Evolutionary conservation across 2,329 filamentous ascomycete genomes (phyloP), one percentile per base, ranked within the genome.

Genomic region (Clonostachys rhizophaga): DNA sequence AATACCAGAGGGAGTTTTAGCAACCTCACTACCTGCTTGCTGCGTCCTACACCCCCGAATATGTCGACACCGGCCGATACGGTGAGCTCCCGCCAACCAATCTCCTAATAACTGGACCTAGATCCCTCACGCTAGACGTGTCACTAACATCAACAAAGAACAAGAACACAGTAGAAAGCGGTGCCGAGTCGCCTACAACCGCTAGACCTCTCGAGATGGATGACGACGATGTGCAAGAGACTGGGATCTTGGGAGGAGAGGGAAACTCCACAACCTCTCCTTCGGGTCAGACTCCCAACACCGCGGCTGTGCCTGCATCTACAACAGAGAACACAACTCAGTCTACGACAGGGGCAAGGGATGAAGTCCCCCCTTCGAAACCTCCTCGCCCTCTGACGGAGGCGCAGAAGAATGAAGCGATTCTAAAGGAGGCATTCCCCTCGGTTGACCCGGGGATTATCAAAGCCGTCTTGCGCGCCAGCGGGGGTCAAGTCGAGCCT

Each of bases 381-480:
- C 91, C 91, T 34, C 91, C 91, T 34, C 83, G 91, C 49, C 92
- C 92, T 42, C 60, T 89, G 59, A 89, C 82, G 53, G 86, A 94
- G 52, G 79, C 86, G 50, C 86, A 95, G 66, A 87, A 95, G 71
- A 91, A 90, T 43, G 87, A 92, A 67, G 81, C 82, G 58, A 96
- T 91, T 5, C 75, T 99, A 47, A 92, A 89, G 65, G 94, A 99
- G 66, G 94, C 94, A 0, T 99, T 99, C 59, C 94, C 94, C 1
- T 79, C 74, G 47, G 88, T 96, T 50, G 94, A 99, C 46, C 64
- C 71, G 8, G 66, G 82, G 41, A 87, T 99, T 42, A 81, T 99
- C 65, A 95, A 86, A 67, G 94, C 94, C 33, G 87, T 99, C 1
- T 71, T 99, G 53, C 78, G 81, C 20, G 94, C 94, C 13, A 97